These are phyloP conservation scores for Musa beccarii DNA, from an alignment of 176 grass and related monocot genomes.

Conservation along the genomic window DNA sequence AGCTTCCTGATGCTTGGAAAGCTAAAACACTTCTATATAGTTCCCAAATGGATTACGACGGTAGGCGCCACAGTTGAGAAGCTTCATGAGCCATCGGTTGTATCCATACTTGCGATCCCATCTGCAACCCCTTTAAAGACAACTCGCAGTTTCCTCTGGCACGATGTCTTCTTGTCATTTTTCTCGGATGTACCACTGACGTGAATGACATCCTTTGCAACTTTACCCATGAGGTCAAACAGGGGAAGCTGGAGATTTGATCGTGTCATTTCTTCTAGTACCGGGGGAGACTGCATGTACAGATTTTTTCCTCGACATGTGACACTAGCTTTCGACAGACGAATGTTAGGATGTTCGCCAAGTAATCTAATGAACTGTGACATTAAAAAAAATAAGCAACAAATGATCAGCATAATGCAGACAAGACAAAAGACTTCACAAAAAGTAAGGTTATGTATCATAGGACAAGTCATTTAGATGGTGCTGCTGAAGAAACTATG, in stretches of 20 bases:
- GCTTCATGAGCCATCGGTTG: conserved; percentile 25
- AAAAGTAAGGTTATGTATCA: not conserved
- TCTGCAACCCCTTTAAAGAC: conserved; percentile 47
- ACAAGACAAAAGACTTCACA: not conserved
- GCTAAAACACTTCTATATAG: too few species aligned
- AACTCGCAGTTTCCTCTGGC: conserved; percentile 62
- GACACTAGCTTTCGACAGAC: conserved; percentile 67
- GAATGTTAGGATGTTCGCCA: conserved; percentile 51
- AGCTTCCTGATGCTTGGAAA: not conserved
- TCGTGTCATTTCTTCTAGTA: conserved; percentile 80
- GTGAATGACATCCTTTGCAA: conserved; percentile 42
- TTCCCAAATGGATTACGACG: not conserved
- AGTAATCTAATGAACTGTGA: conserved; percentile 78
- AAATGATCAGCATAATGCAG: conserved; percentile 9
- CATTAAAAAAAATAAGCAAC: conserved; percentile 12
- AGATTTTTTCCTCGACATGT: conserved; percentile 61
- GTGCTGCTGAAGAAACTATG: not conserved
- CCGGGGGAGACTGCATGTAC: conserved; percentile 85
- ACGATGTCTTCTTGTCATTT: conserved; percentile 67
- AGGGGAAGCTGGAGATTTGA: conserved; percentile 47
- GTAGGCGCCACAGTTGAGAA: not conserved
- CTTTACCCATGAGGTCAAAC: conserved; percentile 57
- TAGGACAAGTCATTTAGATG: not conserved
- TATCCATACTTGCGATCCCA: conserved; percentile 49
- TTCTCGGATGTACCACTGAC: conserved; percentile 50